Conservation (phyloP, 2,329 filamentous ascomycete species). For the Fusarium nygamai region DNA sequence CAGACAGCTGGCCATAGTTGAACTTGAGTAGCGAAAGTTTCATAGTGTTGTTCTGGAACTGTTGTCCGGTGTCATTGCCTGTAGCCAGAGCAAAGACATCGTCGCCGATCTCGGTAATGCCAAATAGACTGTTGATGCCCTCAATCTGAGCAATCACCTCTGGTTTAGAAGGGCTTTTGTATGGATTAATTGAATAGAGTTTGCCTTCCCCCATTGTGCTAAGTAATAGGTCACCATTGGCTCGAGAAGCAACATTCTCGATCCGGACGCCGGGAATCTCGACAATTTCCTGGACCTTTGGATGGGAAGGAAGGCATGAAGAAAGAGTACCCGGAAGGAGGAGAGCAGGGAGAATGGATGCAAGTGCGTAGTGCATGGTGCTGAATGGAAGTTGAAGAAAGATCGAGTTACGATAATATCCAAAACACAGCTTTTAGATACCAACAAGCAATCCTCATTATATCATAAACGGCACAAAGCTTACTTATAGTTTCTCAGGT, state of each 20-base stretch:
- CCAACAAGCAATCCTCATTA: background rate
- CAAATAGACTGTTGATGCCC: background rate
- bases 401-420: background rate
- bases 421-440: background rate
- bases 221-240: conserved; percentile 11
- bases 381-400: background rate
- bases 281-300: background rate
- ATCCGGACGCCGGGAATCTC: background rate
- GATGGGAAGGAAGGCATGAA: background rate
- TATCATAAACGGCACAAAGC: background rate
- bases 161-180: accelerated
- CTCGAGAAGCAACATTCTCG: background rate
- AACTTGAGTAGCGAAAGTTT: background rate
- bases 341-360: background rate
- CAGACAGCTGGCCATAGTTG: background rate
- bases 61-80: background rate
- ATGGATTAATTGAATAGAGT: background rate
- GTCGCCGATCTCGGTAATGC: background rate
- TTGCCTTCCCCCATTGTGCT: background rate
- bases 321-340: background rate
- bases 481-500: background rate
- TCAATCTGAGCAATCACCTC: background rate
- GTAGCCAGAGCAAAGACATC: background rate
- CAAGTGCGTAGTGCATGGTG: background rate
- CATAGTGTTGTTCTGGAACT: background rate